Base-by-base conservation (phyloP, 2,329 filamentous ascomycete species). In the Trichoderma sp. region DNA sequence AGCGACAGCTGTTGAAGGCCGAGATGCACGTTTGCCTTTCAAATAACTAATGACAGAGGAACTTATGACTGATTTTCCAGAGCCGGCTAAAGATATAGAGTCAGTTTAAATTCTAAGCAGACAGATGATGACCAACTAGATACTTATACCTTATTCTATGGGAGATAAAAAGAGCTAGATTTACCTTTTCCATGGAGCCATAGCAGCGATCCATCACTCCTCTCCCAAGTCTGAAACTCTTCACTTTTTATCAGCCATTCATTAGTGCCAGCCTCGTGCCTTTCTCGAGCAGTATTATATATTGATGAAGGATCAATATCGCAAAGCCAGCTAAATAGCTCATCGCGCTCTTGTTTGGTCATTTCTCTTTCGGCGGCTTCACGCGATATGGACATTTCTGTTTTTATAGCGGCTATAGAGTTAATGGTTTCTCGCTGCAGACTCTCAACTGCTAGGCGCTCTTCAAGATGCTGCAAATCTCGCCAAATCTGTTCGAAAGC, bases 111-210 rank as follows among this genome's bases (percentile, higher is more conserved):
- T 1, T 2, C 4, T 21, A 8, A 12, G 45, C 3, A 50, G 4
- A 5, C 1, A n/a, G 8, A n/a, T 1, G 1, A n/a, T 9, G 12
- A 14, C 11, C 2, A 35, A 1, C 3, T 2, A 12, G 3, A 11
- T 2, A 12, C 11, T 12, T 35, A 35, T 35, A 5, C 9, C 6
- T 35, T 5, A 38, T 16, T 16, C 5, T 3, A 16, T 41, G 14
- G 2, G 14, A 41, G 7, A 8, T 4, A 4, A 7, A 7, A 8
- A 9, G 38, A 7, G 16, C 6, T 6, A 11, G 2, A 1, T n/a
- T 50, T 21, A 21, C 18, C 45, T 50, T 50, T 50, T 3, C 45
- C 45, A 50, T 50, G 45, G 2, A 50, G 45, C 45, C 45, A 50
- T 3, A 50, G 4, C 9, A 50, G 2, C 3, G 45, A 50, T n/a